Conservation (phyloP, 345 rosid genomes). For the Brassica napus region DNA sequence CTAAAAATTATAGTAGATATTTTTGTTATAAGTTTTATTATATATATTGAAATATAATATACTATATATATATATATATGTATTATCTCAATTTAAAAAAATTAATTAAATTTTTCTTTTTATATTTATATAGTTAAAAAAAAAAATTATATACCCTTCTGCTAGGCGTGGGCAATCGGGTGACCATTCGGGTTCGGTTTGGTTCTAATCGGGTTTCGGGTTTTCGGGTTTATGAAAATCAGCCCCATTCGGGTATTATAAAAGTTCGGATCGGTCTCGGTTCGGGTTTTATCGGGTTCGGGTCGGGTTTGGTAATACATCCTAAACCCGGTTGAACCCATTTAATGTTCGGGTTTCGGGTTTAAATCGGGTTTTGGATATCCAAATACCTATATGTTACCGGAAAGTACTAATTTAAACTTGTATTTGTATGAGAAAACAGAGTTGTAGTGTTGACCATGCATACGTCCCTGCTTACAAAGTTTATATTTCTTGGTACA, state of each 20-base stretch:
- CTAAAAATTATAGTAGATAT: no score
- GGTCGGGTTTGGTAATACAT: not conserved
- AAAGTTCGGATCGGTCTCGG: not conserved
- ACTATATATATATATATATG: no score
- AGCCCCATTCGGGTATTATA: not conserved
- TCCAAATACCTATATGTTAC: not conserved
- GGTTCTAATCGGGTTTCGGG: not conserved
- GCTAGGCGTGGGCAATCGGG: not conserved
- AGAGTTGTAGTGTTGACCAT: not conserved
- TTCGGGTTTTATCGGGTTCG: not conserved
- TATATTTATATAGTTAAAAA: no score
- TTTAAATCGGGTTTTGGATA: not conserved
- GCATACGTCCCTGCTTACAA: not conserved
- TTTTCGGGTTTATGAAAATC: not conserved
- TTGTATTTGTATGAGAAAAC: not conserved
- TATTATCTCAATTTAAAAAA: no score
- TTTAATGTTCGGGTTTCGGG: not conserved
- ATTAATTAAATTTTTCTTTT: no score
- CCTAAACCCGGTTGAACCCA: not conserved
- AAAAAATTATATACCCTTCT: no score
- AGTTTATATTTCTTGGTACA: not conserved
- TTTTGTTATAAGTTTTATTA: no score
- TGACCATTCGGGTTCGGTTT: not conserved
- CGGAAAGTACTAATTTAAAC: not conserved
- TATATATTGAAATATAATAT: no score